Evolutionary conservation across 164 flowering plant genomes (phyloP).

Genomic region (Nelumbo lutea): DNA sequence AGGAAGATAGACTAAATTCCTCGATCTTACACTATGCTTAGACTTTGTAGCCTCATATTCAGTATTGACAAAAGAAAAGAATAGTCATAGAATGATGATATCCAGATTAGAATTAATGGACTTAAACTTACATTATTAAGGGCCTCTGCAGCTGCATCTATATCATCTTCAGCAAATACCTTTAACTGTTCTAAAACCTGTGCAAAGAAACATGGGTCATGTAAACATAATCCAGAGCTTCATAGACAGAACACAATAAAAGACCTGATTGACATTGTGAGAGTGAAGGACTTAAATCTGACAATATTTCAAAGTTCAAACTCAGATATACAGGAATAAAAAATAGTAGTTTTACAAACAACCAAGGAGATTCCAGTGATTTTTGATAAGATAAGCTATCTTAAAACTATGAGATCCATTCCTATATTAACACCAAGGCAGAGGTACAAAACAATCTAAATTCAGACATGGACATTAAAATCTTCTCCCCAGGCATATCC

Average conservation of each 20-base stretch:
- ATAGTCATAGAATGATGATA: not conserved
- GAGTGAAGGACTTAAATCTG: no score
- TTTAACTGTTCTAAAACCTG: slow-evolving; percentile 73
- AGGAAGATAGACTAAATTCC: not conserved
- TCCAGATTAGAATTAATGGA: not conserved
- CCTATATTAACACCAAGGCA: no score
- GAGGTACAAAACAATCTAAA: no score
- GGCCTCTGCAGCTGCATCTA: slow-evolving; percentile 81
- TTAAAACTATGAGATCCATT: no score
- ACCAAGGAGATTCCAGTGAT: no score
- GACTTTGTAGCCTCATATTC: not conserved
- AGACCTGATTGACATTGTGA: no score
- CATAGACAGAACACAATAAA: not conserved
- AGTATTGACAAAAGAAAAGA: not conserved
- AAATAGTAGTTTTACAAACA: no score
- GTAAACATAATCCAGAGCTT: slow-evolving; percentile 1
- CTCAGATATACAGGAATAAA: no score
- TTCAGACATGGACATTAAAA: no score
- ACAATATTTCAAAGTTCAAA: no score
- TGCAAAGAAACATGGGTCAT: not conserved
- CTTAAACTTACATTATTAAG: slow-evolving; percentile 59
- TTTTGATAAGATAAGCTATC: no score
- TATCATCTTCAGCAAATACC: slow-evolving; percentile 65
- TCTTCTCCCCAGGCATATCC: no score
- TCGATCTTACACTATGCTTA: not conserved